Evolutionary conservation across 1,284 basidiomycete genomes (phyloP).

Genomic region (Quambalaria eucalypti): DNA sequence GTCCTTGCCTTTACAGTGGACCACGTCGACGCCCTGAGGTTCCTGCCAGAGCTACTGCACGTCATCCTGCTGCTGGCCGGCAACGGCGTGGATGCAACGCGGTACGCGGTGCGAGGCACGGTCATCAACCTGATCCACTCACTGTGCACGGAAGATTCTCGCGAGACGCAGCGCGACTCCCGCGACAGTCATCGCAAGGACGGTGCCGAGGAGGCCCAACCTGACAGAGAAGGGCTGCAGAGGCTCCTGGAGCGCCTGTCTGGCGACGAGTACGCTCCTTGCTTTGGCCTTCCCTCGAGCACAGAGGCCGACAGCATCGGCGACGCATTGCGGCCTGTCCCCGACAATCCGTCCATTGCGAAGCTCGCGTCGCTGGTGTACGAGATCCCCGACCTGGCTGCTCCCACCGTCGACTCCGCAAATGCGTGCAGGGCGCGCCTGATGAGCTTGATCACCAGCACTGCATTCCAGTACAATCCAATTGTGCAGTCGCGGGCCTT

Average conservation of each 20-base stretch:
- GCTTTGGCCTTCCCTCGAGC: conserved; percentile 30
- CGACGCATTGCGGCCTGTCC: conserved; percentile 23
- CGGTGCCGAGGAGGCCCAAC: not conserved
- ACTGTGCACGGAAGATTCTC: conserved; percentile 34
- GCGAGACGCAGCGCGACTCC: not conserved
- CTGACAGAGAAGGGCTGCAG: conserved; percentile 6
- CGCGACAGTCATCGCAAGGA: not conserved
- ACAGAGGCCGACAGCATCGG: conserved; percentile 13
- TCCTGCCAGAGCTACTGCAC: conserved; percentile 37
- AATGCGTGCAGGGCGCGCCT: conserved; percentile 88
- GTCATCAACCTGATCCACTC: conserved; percentile 42
- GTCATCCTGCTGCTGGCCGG: conserved; percentile 37
- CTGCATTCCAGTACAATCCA: conserved; percentile 83
- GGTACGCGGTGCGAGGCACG: conserved; percentile 31
- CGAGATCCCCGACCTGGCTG: conserved; percentile 31
- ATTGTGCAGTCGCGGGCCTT: conserved; percentile 83
- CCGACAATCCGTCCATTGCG: conserved; percentile 34
- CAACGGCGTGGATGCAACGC: conserved; percentile 35
- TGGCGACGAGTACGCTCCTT: conserved; percentile 20
- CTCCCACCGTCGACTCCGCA: conserved; percentile 56
- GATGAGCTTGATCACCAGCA: conserved; percentile 84
- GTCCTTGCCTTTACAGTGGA: conserved; percentile 36
- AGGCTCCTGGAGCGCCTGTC: conserved; percentile 28
- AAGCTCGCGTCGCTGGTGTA: conserved; percentile 32
- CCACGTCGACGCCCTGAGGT: conserved; percentile 32